phyloP scores from a whole-genome alignment of 768 basidiomycete genomes.

The Phylloporus sp. region DNA sequence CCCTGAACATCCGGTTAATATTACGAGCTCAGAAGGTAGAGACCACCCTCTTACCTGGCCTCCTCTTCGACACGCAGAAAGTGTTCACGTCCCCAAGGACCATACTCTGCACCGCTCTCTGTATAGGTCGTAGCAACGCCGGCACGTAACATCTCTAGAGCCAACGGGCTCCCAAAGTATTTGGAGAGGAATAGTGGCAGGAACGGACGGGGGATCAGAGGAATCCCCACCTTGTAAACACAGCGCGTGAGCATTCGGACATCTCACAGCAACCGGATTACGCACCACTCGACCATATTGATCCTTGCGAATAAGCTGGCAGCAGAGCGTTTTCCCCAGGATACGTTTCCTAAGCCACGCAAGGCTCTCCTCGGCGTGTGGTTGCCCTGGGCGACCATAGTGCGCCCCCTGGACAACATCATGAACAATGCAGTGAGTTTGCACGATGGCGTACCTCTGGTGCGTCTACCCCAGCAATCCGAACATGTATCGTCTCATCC shows the following conservation, averaged over 20 bases:
- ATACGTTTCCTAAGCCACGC: constrained; percentile 63
- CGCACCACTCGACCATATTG: constrained; percentile 82
- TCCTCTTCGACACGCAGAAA: constrained; percentile 59
- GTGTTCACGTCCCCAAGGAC: constrained; percentile 57
- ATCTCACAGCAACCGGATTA: background rate
- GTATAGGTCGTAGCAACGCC: constrained; percentile 78
- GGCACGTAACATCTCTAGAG: constrained; percentile 72
- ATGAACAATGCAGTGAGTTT: background rate
- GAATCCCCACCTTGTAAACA: constrained; percentile 60
- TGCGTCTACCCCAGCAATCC: constrained; percentile 89
- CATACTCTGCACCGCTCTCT: constrained; percentile 78
- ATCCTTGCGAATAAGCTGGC: constrained; percentile 72
- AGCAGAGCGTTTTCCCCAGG: constrained; percentile 57
- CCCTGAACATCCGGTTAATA: constrained; percentile 34
- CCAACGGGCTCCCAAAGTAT: constrained; percentile 42
- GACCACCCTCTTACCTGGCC: constrained; percentile 50
- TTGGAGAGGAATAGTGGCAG: constrained; percentile 47
- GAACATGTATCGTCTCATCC: constrained; percentile 79
- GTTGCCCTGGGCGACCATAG: constrained; percentile 80
- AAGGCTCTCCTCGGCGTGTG: constrained; percentile 68
- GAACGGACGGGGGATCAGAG: constrained; percentile 45
- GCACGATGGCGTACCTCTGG: constrained; percentile 60
- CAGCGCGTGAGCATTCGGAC: background rate
- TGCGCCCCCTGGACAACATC: constrained; percentile 55
- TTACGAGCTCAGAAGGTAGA: background rate